Evolutionary conservation across 139 green algal species (phyloP).

Genomic region (Chlorella sp.): DNA sequence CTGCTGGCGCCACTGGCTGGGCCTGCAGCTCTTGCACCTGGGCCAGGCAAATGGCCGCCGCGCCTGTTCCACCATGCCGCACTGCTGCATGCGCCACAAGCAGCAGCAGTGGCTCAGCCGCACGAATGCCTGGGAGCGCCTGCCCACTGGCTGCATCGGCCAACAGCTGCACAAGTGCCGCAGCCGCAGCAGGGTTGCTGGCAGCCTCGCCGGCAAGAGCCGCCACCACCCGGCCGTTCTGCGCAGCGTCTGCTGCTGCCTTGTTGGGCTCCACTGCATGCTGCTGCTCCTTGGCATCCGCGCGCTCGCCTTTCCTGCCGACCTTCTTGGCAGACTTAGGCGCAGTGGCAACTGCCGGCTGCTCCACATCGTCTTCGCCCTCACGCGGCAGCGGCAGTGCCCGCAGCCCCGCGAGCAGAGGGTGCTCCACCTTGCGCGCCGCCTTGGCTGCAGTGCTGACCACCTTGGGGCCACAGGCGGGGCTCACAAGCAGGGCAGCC

Average conservation of each 20-base stretch:
- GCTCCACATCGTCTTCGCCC: not conserved
- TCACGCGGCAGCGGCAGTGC: not conserved
- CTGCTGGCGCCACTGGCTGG: not conserved
- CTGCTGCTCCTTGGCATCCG: no score
- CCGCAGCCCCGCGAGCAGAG: conserved; percentile 16
- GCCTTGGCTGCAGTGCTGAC: conserved; percentile 2
- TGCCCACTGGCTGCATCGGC: not conserved
- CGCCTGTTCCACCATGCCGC: not conserved
- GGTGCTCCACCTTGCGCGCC: not conserved
- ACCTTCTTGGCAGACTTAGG: not conserved
- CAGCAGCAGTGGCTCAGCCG: conserved; percentile 15
- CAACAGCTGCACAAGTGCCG: not conserved
- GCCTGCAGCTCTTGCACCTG: not conserved
- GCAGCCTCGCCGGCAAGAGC: conserved; percentile 10
- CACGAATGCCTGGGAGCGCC: not conserved
- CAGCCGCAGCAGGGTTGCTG: not conserved
- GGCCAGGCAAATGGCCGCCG: not conserved
- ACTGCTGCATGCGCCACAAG: conserved; percentile 18
- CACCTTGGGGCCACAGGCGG: conserved; percentile 23
- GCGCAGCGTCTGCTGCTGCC: not conserved
- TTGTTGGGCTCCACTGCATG: not conserved
- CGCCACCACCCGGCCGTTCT: conserved; percentile 23
- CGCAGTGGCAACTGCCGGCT: no score
- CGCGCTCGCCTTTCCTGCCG: not conserved
- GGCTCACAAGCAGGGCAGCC: conserved; percentile 5